phyloP scores from a whole-genome alignment of 352 stramenopile genomes.

The Globisporangium spiculum region DNA sequence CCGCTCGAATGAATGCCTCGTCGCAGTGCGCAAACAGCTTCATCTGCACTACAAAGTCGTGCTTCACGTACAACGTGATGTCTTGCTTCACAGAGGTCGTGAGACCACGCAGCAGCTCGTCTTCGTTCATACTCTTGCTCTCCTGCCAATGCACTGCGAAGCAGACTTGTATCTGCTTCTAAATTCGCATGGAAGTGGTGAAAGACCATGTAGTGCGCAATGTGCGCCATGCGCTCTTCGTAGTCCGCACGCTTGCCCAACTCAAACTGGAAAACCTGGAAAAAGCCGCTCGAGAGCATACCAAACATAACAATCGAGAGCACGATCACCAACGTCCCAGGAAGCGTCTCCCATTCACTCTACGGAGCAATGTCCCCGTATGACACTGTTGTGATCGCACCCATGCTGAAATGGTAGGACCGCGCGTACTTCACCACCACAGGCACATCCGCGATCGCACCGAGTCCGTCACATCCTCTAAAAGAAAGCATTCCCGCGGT shows the following conservation, averaged over 20 bases:
- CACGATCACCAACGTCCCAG: constrained; percentile 35
- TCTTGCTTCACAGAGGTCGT: constrained; percentile 30
- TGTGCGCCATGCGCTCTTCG: constrained; percentile 37
- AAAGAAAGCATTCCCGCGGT: constrained; percentile 28
- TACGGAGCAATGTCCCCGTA: constrained; percentile 38
- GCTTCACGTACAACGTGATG: constrained; percentile 33
- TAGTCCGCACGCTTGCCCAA: constrained; percentile 43
- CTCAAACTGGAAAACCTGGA: constrained; percentile 47
- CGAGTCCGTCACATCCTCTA: constrained; percentile 14
- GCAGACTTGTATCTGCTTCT: constrained; percentile 45
- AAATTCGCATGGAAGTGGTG: constrained; percentile 35
- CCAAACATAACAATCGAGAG: constrained; percentile 36
- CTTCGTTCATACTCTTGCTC: constrained; percentile 44
- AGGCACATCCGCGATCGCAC: constrained; percentile 20
- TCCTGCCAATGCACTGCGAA: constrained; percentile 47
- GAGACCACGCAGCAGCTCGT: constrained; percentile 37
- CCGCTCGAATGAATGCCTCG: constrained; percentile 51
- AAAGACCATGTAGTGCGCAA: constrained; percentile 38
- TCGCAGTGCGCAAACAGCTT: constrained; percentile 56
- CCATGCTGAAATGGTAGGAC: constrained; percentile 40
- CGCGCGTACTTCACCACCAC: constrained; percentile 24
- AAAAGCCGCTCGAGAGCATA: constrained; percentile 43
- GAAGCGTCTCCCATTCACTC: constrained; percentile 29
- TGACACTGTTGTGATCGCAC: constrained; percentile 36
- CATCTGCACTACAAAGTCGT: constrained; percentile 56